phyloP scores from a whole-genome alignment of 2,329 filamentous ascomycete genomes.

The Fusarium staphyleae region DNA sequence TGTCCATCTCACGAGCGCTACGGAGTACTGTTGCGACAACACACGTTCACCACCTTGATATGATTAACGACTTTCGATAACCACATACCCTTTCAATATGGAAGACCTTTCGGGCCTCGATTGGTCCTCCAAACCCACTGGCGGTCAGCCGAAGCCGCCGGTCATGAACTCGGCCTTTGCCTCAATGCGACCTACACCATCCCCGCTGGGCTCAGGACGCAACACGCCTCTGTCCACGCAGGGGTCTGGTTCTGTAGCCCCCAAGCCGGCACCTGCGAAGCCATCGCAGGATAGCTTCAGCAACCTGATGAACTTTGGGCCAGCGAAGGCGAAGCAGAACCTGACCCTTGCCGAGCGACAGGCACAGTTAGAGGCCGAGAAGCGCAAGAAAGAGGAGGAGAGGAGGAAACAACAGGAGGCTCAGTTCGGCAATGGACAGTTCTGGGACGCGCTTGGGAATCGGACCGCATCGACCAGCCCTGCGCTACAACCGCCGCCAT shows the following conservation, averaged over 20 bases:
- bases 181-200: conserved; percentile 62
- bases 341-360: conserved; percentile 82
- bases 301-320: conserved; percentile 69
- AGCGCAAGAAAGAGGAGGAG: conserved; percentile 76
- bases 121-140: conserved; percentile 59
- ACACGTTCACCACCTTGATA: conserved; percentile 30
- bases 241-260: conserved; percentile 51
- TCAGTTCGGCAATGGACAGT: conserved; percentile 78
- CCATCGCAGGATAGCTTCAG: conserved; percentile 77
- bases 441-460: conserved; percentile 76
- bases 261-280: conserved; percentile 57
- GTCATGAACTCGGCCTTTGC: conserved; percentile 56
- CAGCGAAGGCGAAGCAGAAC: conserved; percentile 68
- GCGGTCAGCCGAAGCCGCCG: conserved; percentile 47
- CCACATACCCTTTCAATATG: conserved; percentile 52
- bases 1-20: conserved; percentile 18
- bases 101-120: conserved; percentile 68
- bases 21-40: conserved; percentile 34
- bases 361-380: conserved; percentile 69
- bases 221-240: conserved; percentile 64
- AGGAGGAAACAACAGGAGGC: conserved; percentile 73
- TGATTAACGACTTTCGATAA: conserved; percentile 39
- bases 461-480: conserved; percentile 53
- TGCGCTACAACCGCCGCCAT: conserved; percentile 32
- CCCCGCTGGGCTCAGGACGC: conserved; percentile 61